Base-by-base conservation (phyloP, 2,329 filamentous ascomycete species). In the Didymella pinodella region DNA sequence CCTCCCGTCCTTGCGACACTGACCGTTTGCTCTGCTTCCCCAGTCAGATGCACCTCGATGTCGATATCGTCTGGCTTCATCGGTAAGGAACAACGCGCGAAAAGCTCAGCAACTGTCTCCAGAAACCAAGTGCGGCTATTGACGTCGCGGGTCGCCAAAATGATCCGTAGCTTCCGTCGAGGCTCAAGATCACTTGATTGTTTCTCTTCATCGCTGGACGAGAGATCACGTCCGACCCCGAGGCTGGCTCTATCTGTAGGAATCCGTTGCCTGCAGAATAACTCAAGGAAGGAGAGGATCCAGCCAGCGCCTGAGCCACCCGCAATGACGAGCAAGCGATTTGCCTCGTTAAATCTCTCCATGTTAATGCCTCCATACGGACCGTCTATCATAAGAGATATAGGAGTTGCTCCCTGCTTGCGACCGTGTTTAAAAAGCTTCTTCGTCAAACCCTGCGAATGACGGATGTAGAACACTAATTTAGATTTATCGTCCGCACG, bases 301-400 rank as follows among this genome's bases (percentile, higher is more conserved):
- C 83, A 84, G 0, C 84, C 84, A 2, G 81, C 83, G 1, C 86
- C 86, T 0, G 85, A 83, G 0, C 86, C 86, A 10, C 86, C 85
- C 0, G 82, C 82, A 4, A 87, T 71, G 16, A 87, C 70, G 0
- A 88, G 67, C 0, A 75, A 69, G 7, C 72, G 73, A 47, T 85
- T 80, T 0, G 71, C 70, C 0, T 70, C 64, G 14, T 80, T 67
- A 10, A 59, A 57, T 18, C 50, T 48, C 16, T 61, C 48, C 26
- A 64, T 34, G 45, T 78, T 77, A 18, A 85, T 69, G 0, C 85
- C 85, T 0, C 86, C 85, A 56, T 88, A 88, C 0, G 86, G 86
- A 0, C 86, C 86, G 40, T 88, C 86, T 0, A 88, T 61, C 0
- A 86, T 68, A 0, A 88, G 82, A 0, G 77, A 76, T 1, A 84